These are phyloP conservation scores for Bisporella sp. DNA, from an alignment of 2,329 filamentous ascomycete species.

Conservation along the genomic window DNA sequence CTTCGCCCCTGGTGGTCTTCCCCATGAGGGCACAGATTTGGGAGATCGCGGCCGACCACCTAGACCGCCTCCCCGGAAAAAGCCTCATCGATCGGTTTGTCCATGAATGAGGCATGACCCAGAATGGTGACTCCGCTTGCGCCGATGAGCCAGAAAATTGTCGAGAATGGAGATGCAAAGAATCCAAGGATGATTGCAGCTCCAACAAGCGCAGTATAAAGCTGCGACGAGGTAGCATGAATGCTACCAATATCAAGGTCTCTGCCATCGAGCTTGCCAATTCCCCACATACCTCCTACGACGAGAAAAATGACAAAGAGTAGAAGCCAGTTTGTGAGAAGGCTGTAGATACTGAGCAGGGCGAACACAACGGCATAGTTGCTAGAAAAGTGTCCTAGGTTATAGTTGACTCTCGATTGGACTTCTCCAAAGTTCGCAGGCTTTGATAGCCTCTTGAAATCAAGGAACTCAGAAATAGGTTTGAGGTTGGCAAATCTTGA, in stretches of 20 bases:
- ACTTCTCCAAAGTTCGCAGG: conserved; percentile 84
- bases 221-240: conserved; percentile 81
- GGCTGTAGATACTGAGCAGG: conserved; percentile 92
- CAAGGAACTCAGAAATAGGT: conserved; percentile 88
- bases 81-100: conserved; percentile 99
- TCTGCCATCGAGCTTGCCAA: conserved; percentile 80
- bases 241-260: conserved; percentile 83
- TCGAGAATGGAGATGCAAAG: conserved; percentile 73
- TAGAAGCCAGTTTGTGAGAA: conserved; percentile 79
- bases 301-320: conserved; percentile 92
- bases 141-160: conserved; percentile 91
- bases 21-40: conserved; percentile 87
- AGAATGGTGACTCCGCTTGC: conserved; percentile 90
- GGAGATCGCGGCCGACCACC: conserved; percentile 99
- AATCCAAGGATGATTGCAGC: conserved; percentile 80
- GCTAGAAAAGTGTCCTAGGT: conserved; percentile 93
- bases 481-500: conserved; percentile 88
- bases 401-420: conserved; percentile 94
- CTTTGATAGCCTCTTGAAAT: conserved; percentile 93
- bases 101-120: conserved; percentile 91
- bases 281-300: conserved; percentile 79
- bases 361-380: conserved; percentile 93
- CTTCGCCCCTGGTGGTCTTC: conserved; percentile 96
- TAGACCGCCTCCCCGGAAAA: conserved; percentile 99
- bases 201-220: conserved; percentile 83